Conservation (phyloP, 1,284 basidiomycete genomes). For the Sanguinoderma infundibulare region DNA sequence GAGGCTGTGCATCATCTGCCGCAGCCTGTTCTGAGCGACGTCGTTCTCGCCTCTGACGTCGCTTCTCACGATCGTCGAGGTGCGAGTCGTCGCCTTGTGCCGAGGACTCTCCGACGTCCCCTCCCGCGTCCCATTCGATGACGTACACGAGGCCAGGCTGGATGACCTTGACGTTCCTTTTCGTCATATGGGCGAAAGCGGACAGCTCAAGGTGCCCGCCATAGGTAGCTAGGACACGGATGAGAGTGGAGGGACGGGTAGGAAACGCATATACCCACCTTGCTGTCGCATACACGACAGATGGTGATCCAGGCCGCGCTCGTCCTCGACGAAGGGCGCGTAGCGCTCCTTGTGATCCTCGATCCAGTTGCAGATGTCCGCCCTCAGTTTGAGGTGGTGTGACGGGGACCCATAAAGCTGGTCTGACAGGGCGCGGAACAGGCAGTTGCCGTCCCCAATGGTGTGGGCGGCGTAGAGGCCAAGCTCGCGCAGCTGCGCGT, state of each 20-base stretch:
- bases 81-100: constrained; percentile 31
- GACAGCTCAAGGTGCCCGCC: constrained; percentile 91
- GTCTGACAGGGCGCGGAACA: constrained; percentile 83
- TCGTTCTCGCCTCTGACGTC: constrained; percentile 41
- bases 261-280: constrained; percentile 49
- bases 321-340: constrained; percentile 89
- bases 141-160: constrained; percentile 88
- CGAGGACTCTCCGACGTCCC: constrained; percentile 36
- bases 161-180: constrained; percentile 86
- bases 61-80: constrained; percentile 39
- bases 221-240: constrained; percentile 68
- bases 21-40: constrained; percentile 35
- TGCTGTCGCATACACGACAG: constrained; percentile 77
- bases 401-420: constrained; percentile 82
- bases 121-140: constrained; percentile 73
- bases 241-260: neutral
- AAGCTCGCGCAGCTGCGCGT: constrained; percentile 69
- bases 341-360: constrained; percentile 72
- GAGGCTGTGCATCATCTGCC: constrained; percentile 18
- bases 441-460: constrained; percentile 86
- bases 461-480: constrained; percentile 82
- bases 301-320: constrained; percentile 74
- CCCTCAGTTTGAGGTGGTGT: constrained; percentile 71
- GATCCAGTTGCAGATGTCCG: constrained; percentile 85
- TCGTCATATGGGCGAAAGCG: constrained; percentile 84